phyloP scores from a whole-genome alignment of 352 stramenopile genomes.

The Paralagenidium karlingii region DNA sequence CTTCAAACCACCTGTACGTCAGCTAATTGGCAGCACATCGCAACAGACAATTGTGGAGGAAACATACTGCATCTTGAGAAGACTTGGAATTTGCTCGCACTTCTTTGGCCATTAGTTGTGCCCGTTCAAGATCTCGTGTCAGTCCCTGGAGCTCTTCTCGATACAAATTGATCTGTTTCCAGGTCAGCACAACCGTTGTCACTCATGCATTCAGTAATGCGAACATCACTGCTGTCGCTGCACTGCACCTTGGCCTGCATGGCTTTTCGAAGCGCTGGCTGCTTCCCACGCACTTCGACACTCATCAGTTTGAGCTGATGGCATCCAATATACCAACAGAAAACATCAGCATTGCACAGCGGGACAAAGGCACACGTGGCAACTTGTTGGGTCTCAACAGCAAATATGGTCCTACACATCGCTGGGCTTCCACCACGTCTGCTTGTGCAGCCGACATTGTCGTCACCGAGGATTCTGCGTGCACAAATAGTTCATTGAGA shows the following conservation, averaged over 20 bases:
- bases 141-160: slow-evolving; percentile 56
- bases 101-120: slow-evolving; percentile 54
- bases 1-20: not conserved
- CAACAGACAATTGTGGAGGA: not conserved
- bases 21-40: not conserved
- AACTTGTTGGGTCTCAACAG: not conserved
- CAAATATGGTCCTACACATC: slow-evolving; percentile 23
- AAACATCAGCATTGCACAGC: slow-evolving; percentile 1
- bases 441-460: slow-evolving; percentile 44
- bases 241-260: slow-evolving; percentile 51
- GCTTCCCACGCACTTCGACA: slow-evolving; percentile 50
- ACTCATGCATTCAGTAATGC: not conserved
- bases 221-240: not conserved
- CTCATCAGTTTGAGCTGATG: slow-evolving; percentile 79
- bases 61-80: not conserved
- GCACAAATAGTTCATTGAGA: no score
- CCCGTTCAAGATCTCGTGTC: slow-evolving; percentile 49
- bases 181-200: not conserved
- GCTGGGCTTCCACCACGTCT: slow-evolving; percentile 53
- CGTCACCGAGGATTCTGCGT: slow-evolving; percentile 15
- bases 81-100: slow-evolving; percentile 5
- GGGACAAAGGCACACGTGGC: not conserved
- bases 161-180: slow-evolving; percentile 43
- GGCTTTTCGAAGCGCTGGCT: slow-evolving; percentile 37
- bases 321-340: no score